These are phyloP conservation scores for Byssothecium circinans DNA, from an alignment of 2,329 filamentous ascomycete species.

Conservation along the genomic window DNA sequence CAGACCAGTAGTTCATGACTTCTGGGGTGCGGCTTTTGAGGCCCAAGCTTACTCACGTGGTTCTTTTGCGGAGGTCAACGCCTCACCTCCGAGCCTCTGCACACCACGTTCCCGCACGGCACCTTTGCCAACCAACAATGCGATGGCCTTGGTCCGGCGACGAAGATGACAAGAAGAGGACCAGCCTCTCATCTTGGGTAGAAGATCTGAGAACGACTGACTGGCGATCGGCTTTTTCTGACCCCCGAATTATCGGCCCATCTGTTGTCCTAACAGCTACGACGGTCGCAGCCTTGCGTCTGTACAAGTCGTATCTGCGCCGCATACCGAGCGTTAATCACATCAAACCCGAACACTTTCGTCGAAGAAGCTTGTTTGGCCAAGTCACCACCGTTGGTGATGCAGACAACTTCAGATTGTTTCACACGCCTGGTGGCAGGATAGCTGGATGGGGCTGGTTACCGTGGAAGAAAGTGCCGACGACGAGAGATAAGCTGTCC, in stretches of 20 bases:
- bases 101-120: conserved; percentile 11
- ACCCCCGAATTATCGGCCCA: conserved; percentile 58
- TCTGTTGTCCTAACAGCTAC: conserved; percentile 59
- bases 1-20: background rate
- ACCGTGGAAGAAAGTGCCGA: conserved; percentile 69
- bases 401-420: conserved; percentile 93
- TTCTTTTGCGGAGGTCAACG: conserved; percentile 1
- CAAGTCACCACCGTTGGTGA: conserved; percentile 92
- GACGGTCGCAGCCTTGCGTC: conserved; percentile 56
- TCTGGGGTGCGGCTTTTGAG: background rate
- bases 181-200: conserved; percentile 48
- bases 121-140: conserved; percentile 39
- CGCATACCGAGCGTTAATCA: conserved; percentile 78
- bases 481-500: conserved; percentile 67
- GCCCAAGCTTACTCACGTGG: conserved; percentile 4
- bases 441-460: conserved; percentile 92
- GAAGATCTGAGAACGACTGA: conserved; percentile 38
- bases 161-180: conserved; percentile 33
- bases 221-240: conserved; percentile 59
- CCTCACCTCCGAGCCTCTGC: conserved; percentile 2
- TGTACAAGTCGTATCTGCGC: conserved; percentile 74
- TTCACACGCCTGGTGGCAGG: conserved; percentile 89
- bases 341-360: conserved; percentile 74
- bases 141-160: conserved; percentile 46
- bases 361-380: conserved; percentile 76